Conservation (phyloP, 768 basidiomycete species). For the Fomitopsis pulvina region DNA sequence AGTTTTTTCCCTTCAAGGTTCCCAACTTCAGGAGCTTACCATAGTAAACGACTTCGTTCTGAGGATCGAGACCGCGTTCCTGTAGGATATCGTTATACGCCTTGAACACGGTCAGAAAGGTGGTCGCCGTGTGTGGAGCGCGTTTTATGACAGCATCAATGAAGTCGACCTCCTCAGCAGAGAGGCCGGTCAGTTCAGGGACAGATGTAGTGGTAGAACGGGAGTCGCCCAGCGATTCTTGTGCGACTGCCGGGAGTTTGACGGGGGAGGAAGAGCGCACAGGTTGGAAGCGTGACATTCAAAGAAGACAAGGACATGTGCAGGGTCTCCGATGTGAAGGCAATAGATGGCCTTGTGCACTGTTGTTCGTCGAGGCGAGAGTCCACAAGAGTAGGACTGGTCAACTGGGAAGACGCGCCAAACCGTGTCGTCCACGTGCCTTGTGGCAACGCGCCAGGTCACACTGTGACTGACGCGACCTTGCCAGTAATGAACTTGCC, state of each 20-base stretch:
- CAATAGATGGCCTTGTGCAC: too few relatives aligned
- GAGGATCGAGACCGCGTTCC: slow-evolving; percentile 69
- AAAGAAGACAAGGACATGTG: too few relatives aligned
- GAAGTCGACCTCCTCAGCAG: slow-evolving; percentile 52
- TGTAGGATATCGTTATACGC: slow-evolving; percentile 76
- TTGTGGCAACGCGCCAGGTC: too few relatives aligned
- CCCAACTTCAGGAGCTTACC: slow-evolving; percentile 78
- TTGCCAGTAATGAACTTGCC: too few relatives aligned
- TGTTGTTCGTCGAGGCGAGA: too few relatives aligned
- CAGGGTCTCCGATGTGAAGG: too few relatives aligned
- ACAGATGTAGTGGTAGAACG: slow-evolving; percentile 19
- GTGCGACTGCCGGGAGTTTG: slow-evolving; percentile 6
- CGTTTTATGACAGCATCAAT: slow-evolving; percentile 70
- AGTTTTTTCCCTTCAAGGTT: slow-evolving; percentile 71
- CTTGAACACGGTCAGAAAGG: slow-evolving; percentile 77
- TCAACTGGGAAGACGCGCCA: too few relatives aligned
- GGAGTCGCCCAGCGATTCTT: slow-evolving; percentile 15
- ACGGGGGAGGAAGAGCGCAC: slow-evolving; percentile 27
- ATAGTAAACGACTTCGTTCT: slow-evolving; percentile 74
- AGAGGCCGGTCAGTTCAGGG: slow-evolving; percentile 26
- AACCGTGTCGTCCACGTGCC: too few relatives aligned
- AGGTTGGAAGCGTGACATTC: slow-evolving; percentile 29
- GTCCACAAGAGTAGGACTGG: too few relatives aligned
- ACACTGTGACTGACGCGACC: too few relatives aligned
- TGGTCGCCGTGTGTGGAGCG: slow-evolving; percentile 61